These are phyloP conservation scores for Trichosanthes cucumerina DNA, from an alignment of 306 rosid species.

Conservation along the genomic window DNA sequence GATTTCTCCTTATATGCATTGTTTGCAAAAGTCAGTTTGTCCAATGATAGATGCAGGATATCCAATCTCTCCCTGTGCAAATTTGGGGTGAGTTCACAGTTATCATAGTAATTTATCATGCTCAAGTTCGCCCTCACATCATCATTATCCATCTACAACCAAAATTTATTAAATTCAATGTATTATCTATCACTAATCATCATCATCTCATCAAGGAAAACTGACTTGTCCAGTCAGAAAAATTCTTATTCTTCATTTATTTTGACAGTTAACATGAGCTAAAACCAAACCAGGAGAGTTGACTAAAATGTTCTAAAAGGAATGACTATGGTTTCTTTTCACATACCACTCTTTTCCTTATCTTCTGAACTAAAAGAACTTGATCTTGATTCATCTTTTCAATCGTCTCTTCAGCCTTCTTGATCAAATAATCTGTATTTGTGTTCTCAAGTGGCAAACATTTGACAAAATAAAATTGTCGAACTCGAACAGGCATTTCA, in stretches of 20 bases:
- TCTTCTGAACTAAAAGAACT: neutral
- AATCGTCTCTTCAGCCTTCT: constrained; percentile 9
- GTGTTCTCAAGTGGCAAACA: constrained; percentile 3
- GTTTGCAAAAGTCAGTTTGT: constrained; percentile 19
- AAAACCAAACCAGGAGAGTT: neutral
- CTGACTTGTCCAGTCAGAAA: neutral
- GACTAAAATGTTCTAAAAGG: neutral
- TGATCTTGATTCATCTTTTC: neutral
- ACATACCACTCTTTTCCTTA: constrained; percentile 9
- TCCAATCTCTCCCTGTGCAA: neutral
- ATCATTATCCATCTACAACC: neutral
- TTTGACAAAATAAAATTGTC: constrained; percentile 12
- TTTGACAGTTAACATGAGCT: neutral
- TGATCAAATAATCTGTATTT: neutral
- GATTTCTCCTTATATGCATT: constrained; percentile 4
- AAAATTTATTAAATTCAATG: neutral
- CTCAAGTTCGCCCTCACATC: neutral
- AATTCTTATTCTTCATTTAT: neutral
- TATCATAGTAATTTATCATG: neutral
- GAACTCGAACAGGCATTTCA: constrained; percentile 1
- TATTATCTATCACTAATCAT: neutral
- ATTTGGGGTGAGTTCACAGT: neutral
- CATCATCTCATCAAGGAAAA: neutral
- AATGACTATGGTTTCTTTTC: neutral
- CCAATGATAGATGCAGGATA: constrained; percentile 6